Evolutionary conservation across 768 basidiomycete genomes (phyloP).

Genomic region (Hypsizygus marmoreus): DNA sequence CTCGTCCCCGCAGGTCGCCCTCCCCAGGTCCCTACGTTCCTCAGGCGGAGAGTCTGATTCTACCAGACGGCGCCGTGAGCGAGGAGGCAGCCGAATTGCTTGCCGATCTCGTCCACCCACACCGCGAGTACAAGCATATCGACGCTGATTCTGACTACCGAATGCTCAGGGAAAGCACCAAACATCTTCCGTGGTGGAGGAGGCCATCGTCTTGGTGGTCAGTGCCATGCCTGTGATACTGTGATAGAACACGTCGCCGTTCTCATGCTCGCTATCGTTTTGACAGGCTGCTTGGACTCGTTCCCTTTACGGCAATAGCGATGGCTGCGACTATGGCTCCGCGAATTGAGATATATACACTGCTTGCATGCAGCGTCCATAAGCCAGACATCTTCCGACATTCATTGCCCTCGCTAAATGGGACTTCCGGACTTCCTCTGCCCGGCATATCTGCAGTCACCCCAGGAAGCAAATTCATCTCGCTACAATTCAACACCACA

Average conservation of each 20-base stretch:
- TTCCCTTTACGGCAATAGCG: slow-evolving; percentile 59
- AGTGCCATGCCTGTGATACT: slow-evolving; percentile 25
- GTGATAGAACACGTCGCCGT: not conserved
- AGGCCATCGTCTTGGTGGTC: slow-evolving; percentile 77
- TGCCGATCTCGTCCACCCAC: slow-evolving; percentile 45
- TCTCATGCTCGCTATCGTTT: not conserved
- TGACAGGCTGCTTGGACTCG: slow-evolving; percentile 61
- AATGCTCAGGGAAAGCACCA: slow-evolving; percentile 9
- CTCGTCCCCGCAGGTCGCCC: slow-evolving; percentile 12
- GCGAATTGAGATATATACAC: slow-evolving; percentile 72
- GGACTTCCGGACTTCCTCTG: not conserved
- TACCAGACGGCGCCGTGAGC: slow-evolving; percentile 47
- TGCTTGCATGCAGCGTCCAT: slow-evolving; percentile 67
- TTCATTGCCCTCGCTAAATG: slow-evolving; percentile 19
- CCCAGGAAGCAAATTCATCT: not conserved
- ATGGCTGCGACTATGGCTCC: slow-evolving; percentile 64
- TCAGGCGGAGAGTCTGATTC: slow-evolving; percentile 37
- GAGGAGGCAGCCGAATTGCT: slow-evolving; percentile 49
- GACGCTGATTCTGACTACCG: slow-evolving; percentile 26
- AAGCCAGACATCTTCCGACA: slow-evolving; percentile 55
- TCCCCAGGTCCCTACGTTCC: slow-evolving; percentile 24
- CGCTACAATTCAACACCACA: not conserved
- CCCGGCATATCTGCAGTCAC: slow-evolving; percentile 1
- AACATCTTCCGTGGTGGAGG: slow-evolving; percentile 70
- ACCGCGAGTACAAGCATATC: slow-evolving; percentile 36